Conservation (phyloP, 1,284 basidiomycete species). For the Ceratobasidium papillatum region DNA sequence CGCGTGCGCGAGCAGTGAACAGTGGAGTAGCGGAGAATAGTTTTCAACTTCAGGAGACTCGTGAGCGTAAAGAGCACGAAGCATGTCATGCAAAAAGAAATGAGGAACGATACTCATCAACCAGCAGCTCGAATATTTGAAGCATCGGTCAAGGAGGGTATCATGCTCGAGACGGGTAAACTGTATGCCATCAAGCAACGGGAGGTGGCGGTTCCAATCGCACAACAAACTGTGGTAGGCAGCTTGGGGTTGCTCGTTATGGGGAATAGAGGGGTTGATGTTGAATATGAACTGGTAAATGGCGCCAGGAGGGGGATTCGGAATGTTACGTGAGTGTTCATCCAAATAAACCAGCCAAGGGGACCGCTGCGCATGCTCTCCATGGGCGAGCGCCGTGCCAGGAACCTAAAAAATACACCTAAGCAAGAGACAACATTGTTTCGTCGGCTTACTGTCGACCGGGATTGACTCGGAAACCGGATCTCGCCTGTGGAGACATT, state of each 20-base stretch:
- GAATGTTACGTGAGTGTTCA: background rate
- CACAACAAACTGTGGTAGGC: background rate
- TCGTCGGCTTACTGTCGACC: background rate
- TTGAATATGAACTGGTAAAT: conserved; percentile 16
- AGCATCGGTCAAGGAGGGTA: background rate
- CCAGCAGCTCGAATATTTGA: conserved; percentile 16
- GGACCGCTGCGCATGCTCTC: background rate
- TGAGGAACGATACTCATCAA: conserved; percentile 9
- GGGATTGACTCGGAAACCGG: conserved; percentile 1
- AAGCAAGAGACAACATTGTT: background rate
- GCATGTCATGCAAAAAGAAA: conserved; percentile 14
- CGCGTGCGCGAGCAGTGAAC: conserved; percentile 4
- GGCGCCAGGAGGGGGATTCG: background rate
- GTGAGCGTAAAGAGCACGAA: background rate
- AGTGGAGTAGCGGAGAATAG: conserved; percentile 15
- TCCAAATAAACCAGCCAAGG: background rate
- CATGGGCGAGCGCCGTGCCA: background rate
- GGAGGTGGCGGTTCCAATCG: conserved; percentile 20
- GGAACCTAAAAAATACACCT: background rate
- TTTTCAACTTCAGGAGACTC: background rate
- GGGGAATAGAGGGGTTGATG: background rate
- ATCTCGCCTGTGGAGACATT: background rate
- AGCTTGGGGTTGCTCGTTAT: background rate
- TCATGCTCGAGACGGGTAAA: conserved; percentile 14
- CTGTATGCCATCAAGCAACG: background rate